Evolutionary conservation across 2,329 filamentous ascomycete genomes (phyloP).

Genomic region (Huntiella decipiens): DNA sequence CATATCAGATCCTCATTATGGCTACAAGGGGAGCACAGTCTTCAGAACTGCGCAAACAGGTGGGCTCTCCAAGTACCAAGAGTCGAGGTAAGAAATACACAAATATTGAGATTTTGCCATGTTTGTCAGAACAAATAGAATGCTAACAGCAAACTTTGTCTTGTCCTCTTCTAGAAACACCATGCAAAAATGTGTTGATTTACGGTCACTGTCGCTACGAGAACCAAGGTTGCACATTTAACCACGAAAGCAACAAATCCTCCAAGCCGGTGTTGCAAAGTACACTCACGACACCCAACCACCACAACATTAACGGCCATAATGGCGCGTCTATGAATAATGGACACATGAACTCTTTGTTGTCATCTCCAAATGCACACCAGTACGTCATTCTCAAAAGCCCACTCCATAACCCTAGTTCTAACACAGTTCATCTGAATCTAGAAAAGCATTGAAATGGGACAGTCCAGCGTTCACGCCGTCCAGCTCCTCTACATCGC

Average conservation of each 20-base stretch:
- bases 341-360: slow-evolving; percentile 3
- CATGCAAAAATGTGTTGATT: slow-evolving; percentile 82
- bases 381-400: slow-evolving; percentile 5
- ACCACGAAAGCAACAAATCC: slow-evolving; percentile 50
- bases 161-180: slow-evolving; percentile 37
- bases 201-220: slow-evolving; percentile 87
- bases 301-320: slow-evolving; percentile 8
- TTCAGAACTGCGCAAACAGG: slow-evolving; percentile 30
- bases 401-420: neutral
- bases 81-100: slow-evolving; percentile 27
- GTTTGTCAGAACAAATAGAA: neutral
- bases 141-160: too few relatives aligned
- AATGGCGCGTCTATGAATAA: slow-evolving; percentile 2
- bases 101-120: slow-evolving; percentile 1
- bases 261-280: slow-evolving; percentile 4
- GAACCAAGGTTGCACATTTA: slow-evolving; percentile 79
- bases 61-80: slow-evolving; percentile 38
- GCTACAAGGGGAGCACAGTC: slow-evolving; percentile 15
- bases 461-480: slow-evolving; percentile 94
- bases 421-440: neutral
- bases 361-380: slow-evolving; percentile 8
- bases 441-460: slow-evolving; percentile 45
- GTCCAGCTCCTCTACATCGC: slow-evolving; percentile 17
- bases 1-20: slow-evolving; percentile 1
- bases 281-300: slow-evolving; percentile 5